Base-by-base conservation (phyloP, 768 basidiomycete species). In the Mycena crocata region DNA sequence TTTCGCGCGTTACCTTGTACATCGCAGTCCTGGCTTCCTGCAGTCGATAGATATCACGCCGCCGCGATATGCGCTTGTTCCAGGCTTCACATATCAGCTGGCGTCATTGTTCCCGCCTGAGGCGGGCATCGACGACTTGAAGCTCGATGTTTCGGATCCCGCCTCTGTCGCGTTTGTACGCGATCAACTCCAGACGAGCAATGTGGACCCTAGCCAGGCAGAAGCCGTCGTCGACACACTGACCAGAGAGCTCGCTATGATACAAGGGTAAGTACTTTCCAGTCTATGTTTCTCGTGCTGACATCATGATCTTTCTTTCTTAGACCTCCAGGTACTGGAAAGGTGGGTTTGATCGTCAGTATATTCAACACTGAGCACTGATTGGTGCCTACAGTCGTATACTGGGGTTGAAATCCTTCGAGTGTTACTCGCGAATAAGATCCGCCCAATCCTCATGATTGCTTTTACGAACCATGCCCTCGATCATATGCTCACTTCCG, bases 391-490 rank as follows among this genome's bases (percentile, higher is more conserved):
- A 7, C 66, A 91, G 89, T 89, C 86, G 28, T 92, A 83, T 69
- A 91, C 89, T 4, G 91, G 89, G 1, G 84, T 89, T 6, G 90
- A 94, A 73, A 81, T 94, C 19, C 73, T 94, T 12, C 86, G 90
- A 0, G 86, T 92, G 7, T 78, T 94, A n/a, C 74, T 90, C 6
- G 74, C 79, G 1, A 88, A 86, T 71, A 66, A 81, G 14, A 75
- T 89, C 55, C 77, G 80, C 2, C 90, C 87, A 0, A 88, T 92
- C 55, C 57, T 66, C 3, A 59, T 66, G 78, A 85, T 85, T 35
- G 82, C 92, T 0, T 93, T 89, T 77, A 94, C 93, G 0, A 93
- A 94, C 68, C 93, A 93, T 46, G 93, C 93, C 0, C 81, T 94
- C 3, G 92, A 94, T 62, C 90, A 93, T 67, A 84, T 93, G 78